phyloP scores from a whole-genome alignment of 192 early-diverging fungal genomes.

The Coemansia sp. region DNA sequence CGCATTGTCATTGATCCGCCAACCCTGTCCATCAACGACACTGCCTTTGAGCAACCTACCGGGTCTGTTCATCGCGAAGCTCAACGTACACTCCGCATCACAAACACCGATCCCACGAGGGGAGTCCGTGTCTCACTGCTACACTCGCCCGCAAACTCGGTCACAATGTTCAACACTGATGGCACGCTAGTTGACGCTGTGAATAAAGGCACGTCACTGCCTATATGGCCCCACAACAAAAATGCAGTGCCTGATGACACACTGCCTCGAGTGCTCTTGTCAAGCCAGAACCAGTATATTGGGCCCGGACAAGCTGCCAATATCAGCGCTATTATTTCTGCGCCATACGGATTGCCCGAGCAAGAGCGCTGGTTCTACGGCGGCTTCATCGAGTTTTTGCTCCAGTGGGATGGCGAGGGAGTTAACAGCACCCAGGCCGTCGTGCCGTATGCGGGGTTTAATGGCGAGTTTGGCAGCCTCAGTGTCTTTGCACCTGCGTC shows the following conservation, averaged over 20 bases:
- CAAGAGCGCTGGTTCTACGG: constrained; percentile 48
- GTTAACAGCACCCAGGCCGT: background rate
- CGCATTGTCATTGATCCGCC: too few species aligned
- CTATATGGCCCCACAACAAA: constrained; percentile 8
- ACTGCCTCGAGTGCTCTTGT: background rate
- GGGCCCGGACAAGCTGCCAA: constrained; percentile 6
- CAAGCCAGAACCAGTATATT: background rate
- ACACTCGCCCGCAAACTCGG: constrained; percentile 13
- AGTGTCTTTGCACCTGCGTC: constrained; percentile 8
- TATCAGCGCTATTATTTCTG: constrained; percentile 6
- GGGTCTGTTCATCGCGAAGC: background rate
- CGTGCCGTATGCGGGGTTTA: constrained; percentile 42
- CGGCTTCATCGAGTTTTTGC: constrained; percentile 31
- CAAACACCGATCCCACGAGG: constrained; percentile 14
- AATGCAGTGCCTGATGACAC: background rate
- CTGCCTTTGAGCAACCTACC: too few species aligned
- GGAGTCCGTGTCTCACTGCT: constrained; percentile 5
- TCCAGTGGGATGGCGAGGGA: constrained; percentile 9
- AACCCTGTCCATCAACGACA: too few species aligned
- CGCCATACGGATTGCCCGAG: constrained; percentile 20
- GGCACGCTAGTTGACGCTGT: constrained; percentile 1
- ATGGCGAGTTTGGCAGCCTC: constrained; percentile 25
- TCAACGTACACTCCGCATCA: constrained; percentile 10
- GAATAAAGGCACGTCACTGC: constrained; percentile 1
- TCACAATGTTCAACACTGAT: constrained; percentile 30